Evolutionary conservation across 371 early-diverging fungal species (phyloP), one percentile per base, ranked within the genome.

Genomic region (Vairimorpha necatrix): DNA sequence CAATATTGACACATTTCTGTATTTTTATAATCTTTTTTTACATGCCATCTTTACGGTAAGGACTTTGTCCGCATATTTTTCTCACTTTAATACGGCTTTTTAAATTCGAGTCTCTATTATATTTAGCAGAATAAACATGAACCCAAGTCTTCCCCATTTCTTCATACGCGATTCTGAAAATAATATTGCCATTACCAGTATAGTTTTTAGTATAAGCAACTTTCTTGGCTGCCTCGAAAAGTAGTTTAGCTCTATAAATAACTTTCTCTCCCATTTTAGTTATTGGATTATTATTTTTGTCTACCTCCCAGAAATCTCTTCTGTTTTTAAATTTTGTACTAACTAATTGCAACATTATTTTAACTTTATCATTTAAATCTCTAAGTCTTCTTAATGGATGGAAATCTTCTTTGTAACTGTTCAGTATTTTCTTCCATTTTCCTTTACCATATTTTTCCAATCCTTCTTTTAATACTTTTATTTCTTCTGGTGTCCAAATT

Each of bases 361-460:
- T 70, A 24, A 68, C 30, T 65, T 81, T 81, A 30, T 74, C 65
- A 54, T n/a, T 60, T 53, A 81, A 34, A 50, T 81, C 75, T 16
- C 28, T 62, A 16, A 61, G 38, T 39, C 68, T 65, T 33, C 81
- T 74, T 26, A 39, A 0, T 6, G 30, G 32, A 11, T 70, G 2
- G 26, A 81, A 78, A 50, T 61, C 34, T 34, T 68, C 54, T 47
- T 73, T 56, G 13, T 69, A 58, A 28, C 72, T 62, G 9, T 75
- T 47, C 16, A 71, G 54, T 7, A 76, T 80, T 16, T 61, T 60
- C 6, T 24, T 58, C 80, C 80, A 80, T 0, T 67, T 72, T 0
- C 69, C 65, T 53, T 36, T 53, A 30, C 80, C 80, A 72, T 36
- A 56, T 20, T 69, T 68, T 11, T 48, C 38, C 7, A 80, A 26